phyloP scores from a whole-genome alignment of 2,329 filamentous ascomycete species.

The Coniochaeta sp. region DNA sequence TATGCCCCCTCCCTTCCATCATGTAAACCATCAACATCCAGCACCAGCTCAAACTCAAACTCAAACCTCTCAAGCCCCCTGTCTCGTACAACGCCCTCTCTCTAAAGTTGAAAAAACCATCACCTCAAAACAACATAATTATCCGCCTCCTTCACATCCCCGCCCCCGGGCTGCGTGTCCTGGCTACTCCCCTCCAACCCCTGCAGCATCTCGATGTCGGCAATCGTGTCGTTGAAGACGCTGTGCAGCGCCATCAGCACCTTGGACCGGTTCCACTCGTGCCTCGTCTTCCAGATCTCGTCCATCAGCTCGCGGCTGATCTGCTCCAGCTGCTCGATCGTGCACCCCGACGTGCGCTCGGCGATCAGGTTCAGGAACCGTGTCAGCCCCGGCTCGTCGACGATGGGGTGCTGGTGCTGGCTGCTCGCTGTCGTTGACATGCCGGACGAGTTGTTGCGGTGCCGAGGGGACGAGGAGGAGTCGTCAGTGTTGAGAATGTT shows the following conservation, averaged over 20 bases:
- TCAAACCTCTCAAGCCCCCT: no score
- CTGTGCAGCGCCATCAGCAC: conserved; percentile 51
- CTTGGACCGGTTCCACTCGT: conserved; percentile 75
- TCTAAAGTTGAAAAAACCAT: neutral
- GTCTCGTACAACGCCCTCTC: no score
- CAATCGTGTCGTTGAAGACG: conserved; percentile 64
- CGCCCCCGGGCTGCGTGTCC: neutral
- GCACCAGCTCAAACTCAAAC: no score
- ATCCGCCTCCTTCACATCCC: neutral
- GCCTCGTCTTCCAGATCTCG: conserved; percentile 71
- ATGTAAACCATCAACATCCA: no score
- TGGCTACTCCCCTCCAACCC: conserved; percentile 16
- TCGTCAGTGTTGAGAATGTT: conserved; percentile 36
- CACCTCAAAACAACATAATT: neutral
- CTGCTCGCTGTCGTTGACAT: conserved; percentile 25
- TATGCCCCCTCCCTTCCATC: neutral
- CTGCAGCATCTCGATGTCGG: conserved; percentile 18
- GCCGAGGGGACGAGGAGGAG: conserved; percentile 19
- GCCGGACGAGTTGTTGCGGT: conserved; percentile 9
- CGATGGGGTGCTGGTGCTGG: conserved; percentile 37
- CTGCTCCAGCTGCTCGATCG: conserved; percentile 92
- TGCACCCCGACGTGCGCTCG: conserved; percentile 64
- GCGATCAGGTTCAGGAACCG: conserved; percentile 58
- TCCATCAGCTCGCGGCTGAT: conserved; percentile 89
- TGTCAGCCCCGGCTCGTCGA: conserved; percentile 42